phyloP scores from a whole-genome alignment of 768 basidiomycete species.

The Pleurotus citrinopileatus region DNA sequence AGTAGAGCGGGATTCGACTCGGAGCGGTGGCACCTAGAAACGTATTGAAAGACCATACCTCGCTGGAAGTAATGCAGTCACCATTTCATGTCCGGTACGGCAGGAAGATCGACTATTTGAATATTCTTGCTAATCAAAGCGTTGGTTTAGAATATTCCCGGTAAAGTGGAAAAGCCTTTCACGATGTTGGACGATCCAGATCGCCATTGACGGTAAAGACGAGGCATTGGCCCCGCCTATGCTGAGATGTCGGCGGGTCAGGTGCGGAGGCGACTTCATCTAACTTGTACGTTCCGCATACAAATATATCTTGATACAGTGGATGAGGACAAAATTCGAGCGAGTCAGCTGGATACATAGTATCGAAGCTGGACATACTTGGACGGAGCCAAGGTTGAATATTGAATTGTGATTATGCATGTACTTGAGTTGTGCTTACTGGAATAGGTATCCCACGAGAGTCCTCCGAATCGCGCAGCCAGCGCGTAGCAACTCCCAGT shows the following conservation, averaged over 20 bases:
- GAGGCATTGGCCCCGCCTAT: constrained; percentile 69
- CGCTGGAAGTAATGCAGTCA: constrained; percentile 23
- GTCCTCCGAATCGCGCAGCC: no score
- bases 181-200: constrained; percentile 30
- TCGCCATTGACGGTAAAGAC: constrained; percentile 48
- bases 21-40: constrained; percentile 57
- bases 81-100: constrained; percentile 96
- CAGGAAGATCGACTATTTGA: constrained; percentile 72
- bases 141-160: neutral
- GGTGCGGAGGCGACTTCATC: constrained; percentile 27
- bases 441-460: no score
- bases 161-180: constrained; percentile 13
- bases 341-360: constrained; percentile 83
- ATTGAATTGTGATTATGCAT: no score
- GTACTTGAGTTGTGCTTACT: no score
- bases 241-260: constrained; percentile 26
- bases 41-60: neutral
- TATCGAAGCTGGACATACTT: constrained; percentile 41
- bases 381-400: no score
- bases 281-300: constrained; percentile 91
- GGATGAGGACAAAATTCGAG: constrained; percentile 87
- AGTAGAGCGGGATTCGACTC: constrained; percentile 43
- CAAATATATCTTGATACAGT: constrained; percentile 59
- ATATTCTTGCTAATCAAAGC: constrained; percentile 46
- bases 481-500: no score